Evolutionary conservation across 1,284 basidiomycete species (phyloP), one percentile per base, ranked within the genome.

Genomic region (Erythrobasidium hasegawianum): DNA sequence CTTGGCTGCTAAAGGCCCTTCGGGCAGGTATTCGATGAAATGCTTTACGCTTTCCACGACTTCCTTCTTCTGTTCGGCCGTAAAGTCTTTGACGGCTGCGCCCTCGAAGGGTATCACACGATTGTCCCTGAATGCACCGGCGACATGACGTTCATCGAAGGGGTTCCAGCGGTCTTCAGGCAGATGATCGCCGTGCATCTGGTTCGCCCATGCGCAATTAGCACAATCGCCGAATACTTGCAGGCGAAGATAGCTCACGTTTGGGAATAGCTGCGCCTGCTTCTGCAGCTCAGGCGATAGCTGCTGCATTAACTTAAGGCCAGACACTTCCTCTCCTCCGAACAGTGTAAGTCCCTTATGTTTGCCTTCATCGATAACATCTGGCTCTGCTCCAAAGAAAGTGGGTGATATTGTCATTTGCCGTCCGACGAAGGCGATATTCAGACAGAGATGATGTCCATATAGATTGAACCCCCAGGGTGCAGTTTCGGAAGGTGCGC

Each of bases 301-400:
- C 2, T 40, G 53, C 53, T 74, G 68, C 76, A 77, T 77, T 59
- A 77, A 70, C 54, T 73, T 74, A 26, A 77, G 68, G 0, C 68
- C 73, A 14, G 70, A 55, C 2, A 75, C 66, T 72, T 77, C 76
- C 68, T 77, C 76, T 41, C 72, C 69, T 10, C 65, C 69, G 58
- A 77, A 75, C n/a, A 77, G 70, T 8, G 76, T 67, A 38, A 75
- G 65, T 0, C 76, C 76, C 1, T 68, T 74, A 52, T 76, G 71
- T 24, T 69, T 70, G 0, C 76, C 76, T 0, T 60, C 73, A 57
- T 77, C 76, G 29, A 77, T 77, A n/a, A 73, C 67, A 62, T 77
- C 76, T 2, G 76, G 76, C 61, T 77, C 76, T n/a, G 76, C 76
- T 20, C 76, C 76, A 70, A 76, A 73, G 59, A 77, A 77, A 0